These are phyloP conservation scores for Cadophora luteo-olivacea DNA, from an alignment of 2,329 filamentous ascomycete species.

Conservation along the genomic window DNA sequence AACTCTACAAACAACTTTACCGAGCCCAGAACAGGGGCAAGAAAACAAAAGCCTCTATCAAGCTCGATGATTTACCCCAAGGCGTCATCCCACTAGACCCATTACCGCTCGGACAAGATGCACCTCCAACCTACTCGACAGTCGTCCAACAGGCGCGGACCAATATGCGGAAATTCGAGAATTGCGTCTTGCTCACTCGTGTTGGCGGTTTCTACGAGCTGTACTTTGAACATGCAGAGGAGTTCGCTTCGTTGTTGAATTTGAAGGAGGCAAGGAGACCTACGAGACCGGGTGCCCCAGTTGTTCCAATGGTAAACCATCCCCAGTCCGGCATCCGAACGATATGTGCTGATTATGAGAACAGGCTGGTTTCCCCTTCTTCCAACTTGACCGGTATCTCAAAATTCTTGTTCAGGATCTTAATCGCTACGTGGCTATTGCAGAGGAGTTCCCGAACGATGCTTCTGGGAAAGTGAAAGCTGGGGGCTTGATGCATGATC, in stretches of 20 bases:
- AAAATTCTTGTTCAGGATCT: slow-evolving; percentile 92
- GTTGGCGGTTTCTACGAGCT: slow-evolving; percentile 98
- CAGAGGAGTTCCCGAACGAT: slow-evolving; percentile 86
- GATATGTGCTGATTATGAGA: slow-evolving; percentile 15
- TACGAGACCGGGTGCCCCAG: slow-evolving; percentile 68
- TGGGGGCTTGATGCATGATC: slow-evolving; percentile 83
- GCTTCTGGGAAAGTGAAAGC: slow-evolving; percentile 72
- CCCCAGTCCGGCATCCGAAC: neutral
- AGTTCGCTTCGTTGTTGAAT: slow-evolving; percentile 84
- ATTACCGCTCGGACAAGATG: slow-evolving; percentile 48
- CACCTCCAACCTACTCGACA: slow-evolving; percentile 75
- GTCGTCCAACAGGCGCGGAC: slow-evolving; percentile 85
- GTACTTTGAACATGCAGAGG: slow-evolving; percentile 94
- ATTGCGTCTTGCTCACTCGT: slow-evolving; percentile 89
- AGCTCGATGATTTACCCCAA: slow-evolving; percentile 62
- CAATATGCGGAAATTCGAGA: slow-evolving; percentile 89
- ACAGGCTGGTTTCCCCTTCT: slow-evolving; percentile 90
- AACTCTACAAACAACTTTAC: slow-evolving; percentile 8
- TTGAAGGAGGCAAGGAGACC: slow-evolving; percentile 85
- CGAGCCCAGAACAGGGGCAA: slow-evolving; percentile 39
- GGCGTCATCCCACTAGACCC: slow-evolving; percentile 52
- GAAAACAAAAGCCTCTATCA: slow-evolving; percentile 53
- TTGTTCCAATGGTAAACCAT: slow-evolving; percentile 78
- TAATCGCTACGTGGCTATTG: slow-evolving; percentile 89
- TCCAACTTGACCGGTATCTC: slow-evolving; percentile 89